A percentile compares a stretch with the other conserved stretches of the same genome.
phyloP scores from a whole-genome alignment of 257 asterid species.

The Fraxinus anomala region DNA sequence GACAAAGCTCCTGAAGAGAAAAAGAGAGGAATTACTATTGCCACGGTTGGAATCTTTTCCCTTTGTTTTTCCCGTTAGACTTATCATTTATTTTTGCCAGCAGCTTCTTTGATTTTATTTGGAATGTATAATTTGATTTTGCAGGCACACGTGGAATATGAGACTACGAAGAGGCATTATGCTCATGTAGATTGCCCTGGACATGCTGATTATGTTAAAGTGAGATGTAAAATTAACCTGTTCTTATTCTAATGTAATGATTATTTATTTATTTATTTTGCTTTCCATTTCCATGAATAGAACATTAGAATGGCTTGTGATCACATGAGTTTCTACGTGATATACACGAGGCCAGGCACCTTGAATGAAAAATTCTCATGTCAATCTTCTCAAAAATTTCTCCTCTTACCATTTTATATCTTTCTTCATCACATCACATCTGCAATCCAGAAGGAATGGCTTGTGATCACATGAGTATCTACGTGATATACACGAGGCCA shows the following conservation, averaged over 20 bases:
- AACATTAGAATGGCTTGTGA: not conserved
- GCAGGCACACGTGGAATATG: slow-evolving; percentile 97
- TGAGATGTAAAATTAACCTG: slow-evolving; percentile 32
- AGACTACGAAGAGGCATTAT: slow-evolving; percentile 87
- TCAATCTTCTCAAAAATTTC: not conserved
- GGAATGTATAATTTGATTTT: slow-evolving; percentile 31
- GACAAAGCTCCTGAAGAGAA: slow-evolving; percentile 99
- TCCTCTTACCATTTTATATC: not conserved
- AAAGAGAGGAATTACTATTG: slow-evolving; percentile 94
- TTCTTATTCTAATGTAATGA: not conserved
- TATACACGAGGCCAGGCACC: not conserved
- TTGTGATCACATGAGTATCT: not conserved
- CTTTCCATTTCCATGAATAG: slow-evolving; percentile 7
- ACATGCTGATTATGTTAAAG: slow-evolving; percentile 95
- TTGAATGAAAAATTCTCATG: not conserved
- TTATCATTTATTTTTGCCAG: slow-evolving; percentile 7
- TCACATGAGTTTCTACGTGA: not conserved
- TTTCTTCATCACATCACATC: no score
- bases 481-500: not conserved
- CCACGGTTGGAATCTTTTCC: slow-evolving; percentile 57
- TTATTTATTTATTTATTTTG: not conserved
- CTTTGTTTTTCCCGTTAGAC: not conserved
- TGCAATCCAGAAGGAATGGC: not conserved
- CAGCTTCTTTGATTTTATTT: not conserved
- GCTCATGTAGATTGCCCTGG: slow-evolving; percentile 99